Percentiles rank a stretch among this genome's conserved stretches.
Conservation (phyloP, 192 early-diverging fungal genomes). For the Pilaira anomala region DNA sequence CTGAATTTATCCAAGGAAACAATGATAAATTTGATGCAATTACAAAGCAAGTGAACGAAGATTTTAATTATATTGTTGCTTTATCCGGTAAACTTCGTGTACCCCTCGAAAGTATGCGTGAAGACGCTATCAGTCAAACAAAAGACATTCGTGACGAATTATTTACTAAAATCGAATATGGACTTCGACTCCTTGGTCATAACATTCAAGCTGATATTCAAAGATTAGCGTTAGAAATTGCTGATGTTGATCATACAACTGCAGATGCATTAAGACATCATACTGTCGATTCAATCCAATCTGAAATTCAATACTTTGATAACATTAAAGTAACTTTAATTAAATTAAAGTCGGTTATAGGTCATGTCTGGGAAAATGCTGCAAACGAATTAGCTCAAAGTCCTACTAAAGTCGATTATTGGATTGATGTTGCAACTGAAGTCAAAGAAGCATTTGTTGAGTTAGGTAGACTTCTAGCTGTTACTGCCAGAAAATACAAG, state of each 20-base stretch:
- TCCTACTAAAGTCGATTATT: background rate
- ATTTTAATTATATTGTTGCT: background rate
- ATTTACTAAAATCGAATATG: too few species aligned
- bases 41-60: background rate
- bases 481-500: too few species aligned
- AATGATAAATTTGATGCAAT: background rate
- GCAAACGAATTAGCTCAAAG: background rate
- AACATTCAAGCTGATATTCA: too few species aligned
- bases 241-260: background rate
- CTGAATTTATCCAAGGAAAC: too few species aligned
- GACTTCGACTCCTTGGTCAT: too few species aligned
- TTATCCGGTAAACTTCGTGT: constrained; percentile 4
- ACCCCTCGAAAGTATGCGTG: constrained; percentile 6
- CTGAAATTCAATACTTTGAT: background rate
- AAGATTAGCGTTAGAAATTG: too few species aligned
- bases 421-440: background rate
- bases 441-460: background rate
- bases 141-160: too few species aligned
- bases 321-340: background rate
- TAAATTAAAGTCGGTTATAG: constrained; percentile 1
- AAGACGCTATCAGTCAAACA: background rate
- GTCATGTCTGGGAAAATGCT: background rate
- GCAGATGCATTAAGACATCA: constrained; percentile 1
- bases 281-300: background rate
- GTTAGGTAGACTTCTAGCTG: too few species aligned